A percentile compares a stretch with the other conserved stretches of the same genome.
These are phyloP conservation scores for Aspergillus texensis DNA, from an alignment of 2,329 filamentous ascomycete species.

Conservation along the genomic window DNA sequence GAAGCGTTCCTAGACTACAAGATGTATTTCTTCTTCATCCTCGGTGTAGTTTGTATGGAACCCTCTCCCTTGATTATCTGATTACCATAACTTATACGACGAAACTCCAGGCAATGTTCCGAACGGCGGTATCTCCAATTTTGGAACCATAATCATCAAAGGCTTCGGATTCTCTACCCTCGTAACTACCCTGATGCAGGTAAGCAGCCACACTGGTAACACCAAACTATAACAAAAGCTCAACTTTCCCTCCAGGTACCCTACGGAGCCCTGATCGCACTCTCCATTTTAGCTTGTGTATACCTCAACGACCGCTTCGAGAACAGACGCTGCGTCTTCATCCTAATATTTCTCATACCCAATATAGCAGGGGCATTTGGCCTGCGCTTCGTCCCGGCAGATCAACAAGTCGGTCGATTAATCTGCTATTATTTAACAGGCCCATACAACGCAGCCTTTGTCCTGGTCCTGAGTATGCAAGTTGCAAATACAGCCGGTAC, in stretches of 20 bases:
- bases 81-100: not conserved
- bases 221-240: not conserved
- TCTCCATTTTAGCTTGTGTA: conserved; percentile 54
- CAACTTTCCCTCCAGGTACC: conserved; percentile 41
- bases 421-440: conserved; percentile 63
- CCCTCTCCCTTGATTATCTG: not conserved
- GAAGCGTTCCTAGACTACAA: conserved; percentile 63
- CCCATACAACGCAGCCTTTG: conserved; percentile 58
- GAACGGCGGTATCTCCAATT: conserved; percentile 63
- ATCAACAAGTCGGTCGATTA: conserved; percentile 56
- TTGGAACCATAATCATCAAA: conserved; percentile 61
- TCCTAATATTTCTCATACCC: conserved; percentile 60
- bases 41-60: conserved; percentile 49
- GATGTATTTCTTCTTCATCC: conserved; percentile 59
- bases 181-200: conserved; percentile 57
- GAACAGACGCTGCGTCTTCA: conserved; percentile 56
- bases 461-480: conserved; percentile 52
- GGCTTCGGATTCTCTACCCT: conserved; percentile 60
- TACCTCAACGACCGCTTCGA: conserved; percentile 52
- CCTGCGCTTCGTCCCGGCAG: conserved; percentile 55
- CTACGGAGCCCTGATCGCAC: conserved; percentile 52
- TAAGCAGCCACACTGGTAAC: conserved; percentile 14
- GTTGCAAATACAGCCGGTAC: conserved; percentile 48
- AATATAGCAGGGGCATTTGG: conserved; percentile 63
- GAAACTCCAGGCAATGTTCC: conserved; percentile 46